Evolutionary conservation across 164 flowering plant species (phyloP), one percentile per base, ranked within the genome.

Genomic region (Kalanchoe fedtschenkoi): DNA sequence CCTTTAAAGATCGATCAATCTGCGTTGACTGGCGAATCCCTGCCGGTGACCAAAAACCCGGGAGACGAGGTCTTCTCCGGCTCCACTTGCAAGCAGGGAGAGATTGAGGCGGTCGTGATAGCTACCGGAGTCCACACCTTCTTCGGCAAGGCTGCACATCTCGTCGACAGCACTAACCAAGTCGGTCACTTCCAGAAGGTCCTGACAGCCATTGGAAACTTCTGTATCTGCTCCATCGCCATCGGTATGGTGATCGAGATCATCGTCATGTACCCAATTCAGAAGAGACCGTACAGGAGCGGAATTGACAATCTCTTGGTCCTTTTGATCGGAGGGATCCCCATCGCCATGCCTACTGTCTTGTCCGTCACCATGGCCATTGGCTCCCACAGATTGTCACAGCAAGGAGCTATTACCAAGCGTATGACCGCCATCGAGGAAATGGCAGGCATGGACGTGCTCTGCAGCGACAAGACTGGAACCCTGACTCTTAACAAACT

Each of bases 381-480:
- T 5, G 51, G 51, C 0, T 43, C 51, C 51, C 51, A 43, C 51
- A 43, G 51, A 21, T 43, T 43, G 51, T 43, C 51, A 11, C 51
- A 43, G 24, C 51, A 43, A 43, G 51, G 51, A 1, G 51, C 51
- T 4, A 43, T 43, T 21, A 43, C 51, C 9, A 43, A 43, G 51
- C 51, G 51, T 43, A 43, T 43, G 51, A 43, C 51, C 9, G 51
- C 51, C 51, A 43, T 43, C 19, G 51, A 43, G 51, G 51, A 43
- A 43, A 43, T 43, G 51, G 51, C 51, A 1, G 51, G 51, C 19
- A 43, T 43, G 51, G 51, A 43, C 19, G 51, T 43, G 21, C 51
- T 43, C 24, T 43, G 51, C 51, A 43, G 51, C 19, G 51, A 43
- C 51, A 43, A 43, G 22, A 43, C 51, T 43, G 51, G 51, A 43